Evolutionary conservation across 2,329 filamentous ascomycete species (phyloP).

Genomic region (Claviceps humidiphila): DNA sequence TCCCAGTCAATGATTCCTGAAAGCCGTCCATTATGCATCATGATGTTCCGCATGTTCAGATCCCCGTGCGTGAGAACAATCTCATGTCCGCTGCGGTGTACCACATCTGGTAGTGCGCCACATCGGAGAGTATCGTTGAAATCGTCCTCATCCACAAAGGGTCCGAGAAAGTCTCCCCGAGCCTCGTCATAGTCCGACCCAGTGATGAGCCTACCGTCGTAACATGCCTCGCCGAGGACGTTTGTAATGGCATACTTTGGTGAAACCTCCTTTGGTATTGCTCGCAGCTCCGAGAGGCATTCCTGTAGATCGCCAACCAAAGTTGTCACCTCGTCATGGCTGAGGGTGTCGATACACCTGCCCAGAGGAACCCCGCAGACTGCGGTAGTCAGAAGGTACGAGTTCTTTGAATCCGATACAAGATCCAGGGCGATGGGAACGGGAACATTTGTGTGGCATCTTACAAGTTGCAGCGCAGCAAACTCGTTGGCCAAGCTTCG

Average conservation of each 20-base stretch:
- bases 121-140: conserved; percentile 6
- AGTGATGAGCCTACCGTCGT: not conserved
- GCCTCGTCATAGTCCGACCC: not conserved
- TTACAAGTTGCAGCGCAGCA: conserved; percentile 2
- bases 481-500: conserved; percentile 2
- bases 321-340: not conserved
- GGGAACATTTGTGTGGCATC: conserved; percentile 1
- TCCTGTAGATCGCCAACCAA: not conserved
- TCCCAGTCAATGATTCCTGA: conserved; percentile 17
- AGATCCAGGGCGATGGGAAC: conserved; percentile 3
- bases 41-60: conserved; percentile 16
- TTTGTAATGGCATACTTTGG: conserved; percentile 1
- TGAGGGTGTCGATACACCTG: conserved; percentile 3
- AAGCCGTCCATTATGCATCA: conserved; percentile 14
- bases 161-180: conserved; percentile 4
- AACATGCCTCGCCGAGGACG: not conserved
- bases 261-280: conserved; percentile 2
- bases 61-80: conserved; percentile 31
- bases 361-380: not conserved
- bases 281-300: not conserved
- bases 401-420: not conserved
- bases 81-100: conserved; percentile 1
- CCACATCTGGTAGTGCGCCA: not conserved
- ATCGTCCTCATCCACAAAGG: conserved; percentile 6
- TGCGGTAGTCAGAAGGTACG: conserved; percentile 2